A percentile compares a stretch with the other conserved stretches of the same genome.
phyloP scores from a whole-genome alignment of 2,329 filamentous ascomycete species.

The Ciborinia camelliae region DNA sequence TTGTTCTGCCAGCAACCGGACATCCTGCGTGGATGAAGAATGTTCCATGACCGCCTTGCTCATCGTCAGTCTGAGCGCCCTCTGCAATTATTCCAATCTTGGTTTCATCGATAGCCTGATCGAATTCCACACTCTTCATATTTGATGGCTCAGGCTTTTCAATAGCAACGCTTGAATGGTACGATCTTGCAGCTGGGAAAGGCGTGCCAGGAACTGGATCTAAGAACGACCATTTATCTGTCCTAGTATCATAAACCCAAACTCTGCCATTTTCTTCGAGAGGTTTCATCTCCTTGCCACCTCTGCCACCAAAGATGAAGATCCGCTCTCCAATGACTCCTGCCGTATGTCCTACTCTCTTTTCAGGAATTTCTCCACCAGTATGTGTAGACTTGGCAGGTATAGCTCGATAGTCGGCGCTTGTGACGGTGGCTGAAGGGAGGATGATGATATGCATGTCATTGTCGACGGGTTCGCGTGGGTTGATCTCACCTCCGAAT shows the following conservation, averaged over 20 bases:
- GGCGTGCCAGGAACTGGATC: constrained; percentile 51
- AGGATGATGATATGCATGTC: constrained; percentile 64
- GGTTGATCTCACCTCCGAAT: constrained; percentile 71
- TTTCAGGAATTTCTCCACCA: constrained; percentile 52
- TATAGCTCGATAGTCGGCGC: constrained; percentile 57
- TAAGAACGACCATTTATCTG: constrained; percentile 62
- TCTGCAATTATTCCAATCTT: constrained; percentile 56
- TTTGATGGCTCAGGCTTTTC: constrained; percentile 46
- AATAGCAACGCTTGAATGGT: constrained; percentile 60
- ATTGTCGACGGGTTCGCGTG: constrained; percentile 68
- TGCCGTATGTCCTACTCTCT: constrained; percentile 71
- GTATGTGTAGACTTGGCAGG: constrained; percentile 45
- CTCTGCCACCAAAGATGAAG: constrained; percentile 78
- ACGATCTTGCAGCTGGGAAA: constrained; percentile 64
- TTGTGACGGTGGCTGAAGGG: constrained; percentile 52
- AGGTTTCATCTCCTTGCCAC: constrained; percentile 63
- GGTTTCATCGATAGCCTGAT: constrained; percentile 47
- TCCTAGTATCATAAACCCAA: constrained; percentile 70
- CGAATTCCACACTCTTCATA: constrained; percentile 29
- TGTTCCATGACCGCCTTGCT: constrained; percentile 62
- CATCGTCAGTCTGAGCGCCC: constrained; percentile 54
- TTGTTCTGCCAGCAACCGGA: constrained; percentile 55
- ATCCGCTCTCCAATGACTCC: constrained; percentile 65
- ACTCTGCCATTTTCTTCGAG: constrained; percentile 71
- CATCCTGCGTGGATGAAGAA: constrained; percentile 77